phyloP scores from a whole-genome alignment of 495 filamentous ascomycete species.

The Sordaria brevicollis region DNA sequence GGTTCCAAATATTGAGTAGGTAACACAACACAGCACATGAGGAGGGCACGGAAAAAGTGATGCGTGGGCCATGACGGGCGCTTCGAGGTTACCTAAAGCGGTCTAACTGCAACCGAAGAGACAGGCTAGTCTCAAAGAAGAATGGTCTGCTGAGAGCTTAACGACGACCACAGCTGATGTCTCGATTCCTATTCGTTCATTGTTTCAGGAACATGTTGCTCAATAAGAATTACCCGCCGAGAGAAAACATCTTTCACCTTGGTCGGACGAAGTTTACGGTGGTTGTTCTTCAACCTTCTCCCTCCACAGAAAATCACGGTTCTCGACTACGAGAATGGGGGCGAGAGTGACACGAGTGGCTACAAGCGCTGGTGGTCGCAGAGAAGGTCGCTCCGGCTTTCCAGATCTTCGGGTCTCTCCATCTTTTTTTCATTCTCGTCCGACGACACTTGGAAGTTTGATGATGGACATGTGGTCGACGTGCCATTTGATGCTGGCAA shows the following conservation, averaged over 20 bases:
- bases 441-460: background rate
- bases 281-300: background rate
- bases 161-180: too few relatives aligned
- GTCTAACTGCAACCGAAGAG: too few relatives aligned
- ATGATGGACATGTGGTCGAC: background rate
- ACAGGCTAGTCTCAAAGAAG: too few relatives aligned
- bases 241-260: too few relatives aligned
- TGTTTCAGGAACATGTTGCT: too few relatives aligned
- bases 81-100: too few relatives aligned
- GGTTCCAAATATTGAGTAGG: background rate
- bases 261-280: background rate
- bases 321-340: background rate
- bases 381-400: background rate
- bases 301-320: background rate
- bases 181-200: too few relatives aligned
- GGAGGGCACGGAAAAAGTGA: background rate
- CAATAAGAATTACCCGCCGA: too few relatives aligned
- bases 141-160: too few relatives aligned
- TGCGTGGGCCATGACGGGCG: too few relatives aligned
- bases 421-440: background rate
- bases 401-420: background rate
- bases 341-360: background rate
- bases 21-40: background rate
- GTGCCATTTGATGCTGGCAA: background rate
- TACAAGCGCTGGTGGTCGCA: background rate